Conservation (phyloP, 805 yeast genomes). For the Candida michaelii region DNA sequence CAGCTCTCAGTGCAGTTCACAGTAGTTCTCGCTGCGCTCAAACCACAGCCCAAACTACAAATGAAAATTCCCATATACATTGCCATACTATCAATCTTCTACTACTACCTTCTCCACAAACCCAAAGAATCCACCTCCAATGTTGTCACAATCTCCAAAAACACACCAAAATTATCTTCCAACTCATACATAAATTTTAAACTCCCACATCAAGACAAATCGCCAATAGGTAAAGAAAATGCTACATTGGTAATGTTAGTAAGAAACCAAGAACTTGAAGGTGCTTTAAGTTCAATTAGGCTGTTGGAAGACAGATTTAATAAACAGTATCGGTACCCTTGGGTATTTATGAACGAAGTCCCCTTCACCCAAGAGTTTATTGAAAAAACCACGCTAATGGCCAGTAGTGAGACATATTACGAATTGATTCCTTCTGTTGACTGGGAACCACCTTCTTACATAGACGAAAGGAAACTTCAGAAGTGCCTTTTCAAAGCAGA, state of each 20-base stretch:
- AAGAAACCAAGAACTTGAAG: constrained; percentile 73
- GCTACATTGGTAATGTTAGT: constrained; percentile 89
- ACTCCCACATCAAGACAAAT: constrained; percentile 29
- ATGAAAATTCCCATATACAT: constrained; percentile 5
- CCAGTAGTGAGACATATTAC: constrained; percentile 41
- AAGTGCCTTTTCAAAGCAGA: constrained; percentile 22
- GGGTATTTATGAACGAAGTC: constrained; percentile 46
- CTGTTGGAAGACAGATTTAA: constrained; percentile 46
- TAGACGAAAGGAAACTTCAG: constrained; percentile 30
- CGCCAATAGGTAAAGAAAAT: constrained; percentile 58
- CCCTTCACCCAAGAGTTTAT: constrained; percentile 43
- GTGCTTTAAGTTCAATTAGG: constrained; percentile 55
- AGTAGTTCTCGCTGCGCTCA: background rate
- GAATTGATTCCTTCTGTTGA: constrained; percentile 40
- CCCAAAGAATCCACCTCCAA: background rate
- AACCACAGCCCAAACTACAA: background rate
- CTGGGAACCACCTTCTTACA: constrained; percentile 41
- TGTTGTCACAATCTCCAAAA: background rate
- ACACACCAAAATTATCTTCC: constrained; percentile 26
- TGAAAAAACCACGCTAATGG: constrained; percentile 44
- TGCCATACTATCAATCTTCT: constrained; percentile 12
- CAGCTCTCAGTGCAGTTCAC: too few species aligned
- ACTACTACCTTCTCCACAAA: constrained; percentile 6
- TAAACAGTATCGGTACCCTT: constrained; percentile 38
- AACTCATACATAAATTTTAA: constrained; percentile 25